phyloP scores from a whole-genome alignment of 2,329 filamentous ascomycete species.

The Coniosporium tulheliwenetii region DNA sequence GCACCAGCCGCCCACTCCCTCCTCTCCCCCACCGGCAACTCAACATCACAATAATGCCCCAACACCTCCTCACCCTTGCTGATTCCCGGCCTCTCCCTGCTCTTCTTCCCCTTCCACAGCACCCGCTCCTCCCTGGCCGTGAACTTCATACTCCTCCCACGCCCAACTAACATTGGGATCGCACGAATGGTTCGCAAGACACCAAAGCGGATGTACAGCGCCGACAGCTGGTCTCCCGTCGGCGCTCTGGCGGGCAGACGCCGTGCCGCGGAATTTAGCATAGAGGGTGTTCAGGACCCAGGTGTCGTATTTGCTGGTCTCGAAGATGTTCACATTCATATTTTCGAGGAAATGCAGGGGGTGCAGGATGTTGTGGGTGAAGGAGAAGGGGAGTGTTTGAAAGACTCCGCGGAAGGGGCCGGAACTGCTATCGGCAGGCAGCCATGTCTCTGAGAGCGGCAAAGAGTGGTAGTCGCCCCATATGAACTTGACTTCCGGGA shows the following conservation, averaged over 20 bases:
- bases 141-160: slow-evolving; percentile 68
- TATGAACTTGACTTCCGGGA: slow-evolving; percentile 46
- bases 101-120: slow-evolving; percentile 24
- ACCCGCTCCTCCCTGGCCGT: slow-evolving; percentile 45
- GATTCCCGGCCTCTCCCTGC: slow-evolving; percentile 36
- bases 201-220: slow-evolving; percentile 92
- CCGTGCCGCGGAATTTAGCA: slow-evolving; percentile 83
- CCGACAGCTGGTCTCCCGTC: slow-evolving; percentile 58
- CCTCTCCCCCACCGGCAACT: slow-evolving; percentile 59
- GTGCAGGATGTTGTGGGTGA: slow-evolving; percentile 57
- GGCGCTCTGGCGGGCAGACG: slow-evolving; percentile 62
- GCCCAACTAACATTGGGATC: slow-evolving; percentile 92
- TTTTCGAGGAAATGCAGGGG: slow-evolving; percentile 68
- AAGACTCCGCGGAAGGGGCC: slow-evolving; percentile 13
- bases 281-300: slow-evolving; percentile 89
- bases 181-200: slow-evolving; percentile 90
- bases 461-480: slow-evolving; percentile 46
- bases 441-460: slow-evolving; percentile 5
- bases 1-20: slow-evolving; percentile 82
- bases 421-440: neutral
- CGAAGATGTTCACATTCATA: slow-evolving; percentile 68
- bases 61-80: slow-evolving; percentile 69
- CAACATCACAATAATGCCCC: slow-evolving; percentile 88
- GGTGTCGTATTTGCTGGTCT: slow-evolving; percentile 43
- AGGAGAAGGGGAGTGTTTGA: slow-evolving; percentile 61